Evolutionary conservation across 2,329 filamentous ascomycete species (phyloP), one percentile per base, ranked within the genome.

Genomic region (Westerdykella aurantiaca): DNA sequence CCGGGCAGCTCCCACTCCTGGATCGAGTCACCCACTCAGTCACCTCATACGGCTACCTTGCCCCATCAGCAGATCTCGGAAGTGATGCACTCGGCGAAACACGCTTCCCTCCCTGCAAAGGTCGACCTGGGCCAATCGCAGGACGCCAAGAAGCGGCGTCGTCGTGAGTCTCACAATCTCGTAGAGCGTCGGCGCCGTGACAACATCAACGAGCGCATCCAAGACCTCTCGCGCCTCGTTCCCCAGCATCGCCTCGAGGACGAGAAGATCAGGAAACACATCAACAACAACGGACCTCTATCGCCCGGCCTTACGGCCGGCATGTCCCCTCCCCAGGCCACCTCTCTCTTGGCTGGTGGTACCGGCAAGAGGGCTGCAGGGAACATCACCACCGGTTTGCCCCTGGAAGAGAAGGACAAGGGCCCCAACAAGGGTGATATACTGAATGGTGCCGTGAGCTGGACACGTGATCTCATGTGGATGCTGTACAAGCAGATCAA

Each of bases 371-470:
- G 90, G 50, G 89, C 89, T 23, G 81, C 85, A 25, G 81, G 83
- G 31, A 94, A 86, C 63, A 96, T 96, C 58, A 95, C 89, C 5
- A 91, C 91, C 52, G 89, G 90, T 12, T 78, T 97, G 23, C 91
- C 93, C 0, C 79, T 95, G 31, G 93, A 98, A 58, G 93, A 97
- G 55, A 97, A 97, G 67, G 93, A 98, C 71, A 97, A 97, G 65
- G 93, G 93, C 0, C 93, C 93, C 5, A 97, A 97, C 75, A 98
- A 98, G 72, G 93, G 93, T 39, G 93, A 98, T 58, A 97, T 98
- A 47, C 83, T 98, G 57, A 97, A 97, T 61, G 91, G 93, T 23
- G 87, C 91, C 29, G 93, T 97, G 42, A 89, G 88, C 69, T 98
- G 93, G 93, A 96, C 88, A 48, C 82, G 91, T 50, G 93, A 98